Evolutionary conservation across 2,329 filamentous ascomycete genomes (phyloP).

Genomic region (Xylariaceae sp.): DNA sequence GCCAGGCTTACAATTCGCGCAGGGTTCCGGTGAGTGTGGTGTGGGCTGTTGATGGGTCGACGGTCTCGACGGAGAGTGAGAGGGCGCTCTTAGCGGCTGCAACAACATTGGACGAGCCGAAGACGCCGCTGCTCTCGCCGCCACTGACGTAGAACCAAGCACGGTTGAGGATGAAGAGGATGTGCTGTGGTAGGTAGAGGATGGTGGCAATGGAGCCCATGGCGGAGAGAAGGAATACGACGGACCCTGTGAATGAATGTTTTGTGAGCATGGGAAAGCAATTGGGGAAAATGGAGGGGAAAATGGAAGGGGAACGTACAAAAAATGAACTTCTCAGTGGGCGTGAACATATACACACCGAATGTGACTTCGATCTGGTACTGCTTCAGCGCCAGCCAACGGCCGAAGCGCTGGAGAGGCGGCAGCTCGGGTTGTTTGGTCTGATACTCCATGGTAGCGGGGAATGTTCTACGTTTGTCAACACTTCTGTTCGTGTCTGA

Average conservation of each 20-base stretch:
- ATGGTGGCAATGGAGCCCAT: constrained; percentile 81
- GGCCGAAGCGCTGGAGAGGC: constrained; percentile 53
- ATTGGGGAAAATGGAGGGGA: not conserved
- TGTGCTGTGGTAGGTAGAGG: constrained; percentile 89
- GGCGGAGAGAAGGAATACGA: constrained; percentile 83
- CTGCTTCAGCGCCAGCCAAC: constrained; percentile 89
- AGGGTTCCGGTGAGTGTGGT: constrained; percentile 27
- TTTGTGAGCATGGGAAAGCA: not conserved
- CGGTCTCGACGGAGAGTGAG: constrained; percentile 35
- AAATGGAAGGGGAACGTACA: constrained; percentile 56
- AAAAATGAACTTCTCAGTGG: constrained; percentile 93
- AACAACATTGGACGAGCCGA: constrained; percentile 30
- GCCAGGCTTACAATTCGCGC: constrained; percentile 34
- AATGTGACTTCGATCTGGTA: constrained; percentile 99
- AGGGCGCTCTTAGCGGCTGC: constrained; percentile 41
- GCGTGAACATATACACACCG: constrained; percentile 93
- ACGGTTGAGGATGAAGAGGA: constrained; percentile 73
- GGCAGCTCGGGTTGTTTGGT: constrained; percentile 28
- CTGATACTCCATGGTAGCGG: constrained; percentile 35
- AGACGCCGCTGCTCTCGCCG: constrained; percentile 45
- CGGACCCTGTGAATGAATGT: constrained; percentile 57
- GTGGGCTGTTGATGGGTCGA: constrained; percentile 27
- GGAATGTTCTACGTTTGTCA: constrained; percentile 17
- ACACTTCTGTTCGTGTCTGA: not conserved
- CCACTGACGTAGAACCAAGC: constrained; percentile 94